phyloP scores from a whole-genome alignment of 768 basidiomycete genomes.

The Kwoniella heveanensis region DNA sequence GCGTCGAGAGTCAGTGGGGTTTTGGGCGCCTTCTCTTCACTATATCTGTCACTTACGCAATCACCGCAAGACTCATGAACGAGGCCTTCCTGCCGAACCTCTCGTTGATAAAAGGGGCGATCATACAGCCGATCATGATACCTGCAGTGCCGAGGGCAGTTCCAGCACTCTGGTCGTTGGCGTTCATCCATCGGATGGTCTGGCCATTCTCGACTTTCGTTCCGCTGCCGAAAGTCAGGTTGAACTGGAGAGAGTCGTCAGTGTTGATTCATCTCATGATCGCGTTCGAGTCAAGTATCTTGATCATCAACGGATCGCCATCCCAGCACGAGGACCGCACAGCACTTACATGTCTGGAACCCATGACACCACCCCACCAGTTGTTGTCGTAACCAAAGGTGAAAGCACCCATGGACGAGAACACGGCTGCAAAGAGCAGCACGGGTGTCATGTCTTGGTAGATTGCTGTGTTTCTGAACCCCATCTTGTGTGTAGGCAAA shows the following conservation, averaged over 20 bases:
- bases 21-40: background rate
- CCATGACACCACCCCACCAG: conserved; percentile 22
- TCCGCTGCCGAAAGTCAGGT: conserved; percentile 12
- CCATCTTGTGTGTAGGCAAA: conserved; percentile 7
- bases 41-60: background rate
- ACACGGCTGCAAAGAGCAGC: conserved; percentile 13
- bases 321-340: too few species aligned
- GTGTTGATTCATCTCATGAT: too few species aligned
- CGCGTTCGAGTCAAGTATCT: too few species aligned
- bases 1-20: background rate
- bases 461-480: conserved; percentile 14
- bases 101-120: conserved; percentile 21
- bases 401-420: conserved; percentile 23
- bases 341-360: conserved; percentile 2
- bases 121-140: conserved; percentile 28
- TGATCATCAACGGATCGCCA: too few species aligned
- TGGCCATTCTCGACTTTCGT: conserved; percentile 7
- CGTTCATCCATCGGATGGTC: conserved; percentile 5
- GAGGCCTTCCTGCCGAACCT: conserved; percentile 18
- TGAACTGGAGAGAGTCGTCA: too few species aligned
- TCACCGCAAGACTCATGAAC: conserved; percentile 15
- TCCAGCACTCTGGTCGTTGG: conserved; percentile 19
- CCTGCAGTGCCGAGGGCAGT: conserved; percentile 23
- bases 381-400: conserved; percentile 24
- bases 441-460: conserved; percentile 17